Percentiles rank a stretch among this genome's conserved stretches.
phyloP scores from a whole-genome alignment of 768 basidiomycete species.

The Lentinula raphanica region DNA sequence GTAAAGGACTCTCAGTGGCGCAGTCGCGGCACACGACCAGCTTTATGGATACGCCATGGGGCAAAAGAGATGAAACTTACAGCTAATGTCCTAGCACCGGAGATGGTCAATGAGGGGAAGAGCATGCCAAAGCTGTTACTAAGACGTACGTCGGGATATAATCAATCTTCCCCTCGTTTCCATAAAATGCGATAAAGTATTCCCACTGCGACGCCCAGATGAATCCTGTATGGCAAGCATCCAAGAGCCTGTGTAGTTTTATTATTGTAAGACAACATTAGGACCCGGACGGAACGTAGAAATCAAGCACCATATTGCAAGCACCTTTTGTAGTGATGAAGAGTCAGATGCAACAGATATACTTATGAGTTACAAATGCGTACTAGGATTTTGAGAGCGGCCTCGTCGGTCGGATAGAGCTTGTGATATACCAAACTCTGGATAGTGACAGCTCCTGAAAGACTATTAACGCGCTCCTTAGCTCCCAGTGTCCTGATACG shows the following conservation, averaged over 20 bases:
- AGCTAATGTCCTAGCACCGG: neutral
- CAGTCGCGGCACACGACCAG: neutral
- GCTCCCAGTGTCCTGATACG: neutral
- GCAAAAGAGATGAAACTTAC: neutral
- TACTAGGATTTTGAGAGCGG: slow-evolving; percentile 24
- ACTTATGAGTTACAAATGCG: neutral
- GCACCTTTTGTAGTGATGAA: no score
- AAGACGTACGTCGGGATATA: slow-evolving; percentile 29
- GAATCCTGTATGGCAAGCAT: slow-evolving; percentile 31
- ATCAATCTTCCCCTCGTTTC: slow-evolving; percentile 20
- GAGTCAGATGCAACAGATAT: neutral
- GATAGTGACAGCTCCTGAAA: slow-evolving; percentile 30
- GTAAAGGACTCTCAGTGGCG: neutral
- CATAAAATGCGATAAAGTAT: slow-evolving; percentile 31
- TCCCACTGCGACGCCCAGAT: slow-evolving; percentile 36
- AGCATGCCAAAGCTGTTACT: neutral
- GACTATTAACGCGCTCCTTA: slow-evolving; percentile 10
- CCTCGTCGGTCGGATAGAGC: slow-evolving; percentile 24
- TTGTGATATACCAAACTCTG: slow-evolving; percentile 31
- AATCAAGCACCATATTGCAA: slow-evolving; percentile 24
- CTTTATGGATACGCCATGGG: no score
- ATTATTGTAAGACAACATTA: no score
- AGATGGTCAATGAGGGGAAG: neutral
- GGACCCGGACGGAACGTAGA: no score
- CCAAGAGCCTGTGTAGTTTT: slow-evolving; percentile 28